Percentiles rank a stretch among this genome's conserved stretches.
Conservation (phyloP, 768 basidiomycete species). For the Piloderma croceum region DNA sequence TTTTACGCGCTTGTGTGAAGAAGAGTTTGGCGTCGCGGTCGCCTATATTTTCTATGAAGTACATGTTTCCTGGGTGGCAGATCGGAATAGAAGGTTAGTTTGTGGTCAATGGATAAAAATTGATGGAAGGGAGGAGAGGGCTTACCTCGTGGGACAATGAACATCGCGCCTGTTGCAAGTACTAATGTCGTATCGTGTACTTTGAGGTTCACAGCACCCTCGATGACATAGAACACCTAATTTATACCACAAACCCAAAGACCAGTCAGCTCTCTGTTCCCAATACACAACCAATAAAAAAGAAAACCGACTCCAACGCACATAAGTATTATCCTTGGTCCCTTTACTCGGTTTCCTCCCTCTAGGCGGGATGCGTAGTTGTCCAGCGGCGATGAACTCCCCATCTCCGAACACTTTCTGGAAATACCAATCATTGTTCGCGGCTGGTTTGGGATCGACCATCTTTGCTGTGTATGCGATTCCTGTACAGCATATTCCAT, state of each 20-base stretch:
- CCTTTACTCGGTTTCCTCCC: constrained; percentile 83
- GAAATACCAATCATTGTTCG: constrained; percentile 70
- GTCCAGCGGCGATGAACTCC: constrained; percentile 86
- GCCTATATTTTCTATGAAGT: constrained; percentile 84
- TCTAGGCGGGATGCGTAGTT: constrained; percentile 73
- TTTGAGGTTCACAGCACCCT: constrained; percentile 84
- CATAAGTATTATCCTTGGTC: constrained; percentile 91
- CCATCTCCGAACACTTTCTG: constrained; percentile 91
- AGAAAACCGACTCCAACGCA: no score
- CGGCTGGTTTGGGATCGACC: constrained; percentile 56
- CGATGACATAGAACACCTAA: constrained; percentile 74
- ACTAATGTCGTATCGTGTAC: constrained; percentile 77
- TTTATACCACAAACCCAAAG: no score
- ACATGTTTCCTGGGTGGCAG: constrained; percentile 76
- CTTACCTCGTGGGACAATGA: constrained; percentile 85
- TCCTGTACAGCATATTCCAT: constrained; percentile 43
- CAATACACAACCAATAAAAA: no score
- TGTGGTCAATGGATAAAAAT: neutral
- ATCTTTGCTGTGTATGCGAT: constrained; percentile 72
- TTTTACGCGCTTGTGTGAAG: constrained; percentile 81
- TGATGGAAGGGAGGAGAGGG: neutral
- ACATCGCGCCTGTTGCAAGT: constrained; percentile 78
- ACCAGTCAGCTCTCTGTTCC: no score
- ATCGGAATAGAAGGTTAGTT: no score
- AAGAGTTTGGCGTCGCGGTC: constrained; percentile 78